Percentiles rank a stretch among this genome's conserved stretches.
Conservation (phyloP, 2,329 filamentous ascomycete genomes). For the Davidsoniella eucalypti region DNA sequence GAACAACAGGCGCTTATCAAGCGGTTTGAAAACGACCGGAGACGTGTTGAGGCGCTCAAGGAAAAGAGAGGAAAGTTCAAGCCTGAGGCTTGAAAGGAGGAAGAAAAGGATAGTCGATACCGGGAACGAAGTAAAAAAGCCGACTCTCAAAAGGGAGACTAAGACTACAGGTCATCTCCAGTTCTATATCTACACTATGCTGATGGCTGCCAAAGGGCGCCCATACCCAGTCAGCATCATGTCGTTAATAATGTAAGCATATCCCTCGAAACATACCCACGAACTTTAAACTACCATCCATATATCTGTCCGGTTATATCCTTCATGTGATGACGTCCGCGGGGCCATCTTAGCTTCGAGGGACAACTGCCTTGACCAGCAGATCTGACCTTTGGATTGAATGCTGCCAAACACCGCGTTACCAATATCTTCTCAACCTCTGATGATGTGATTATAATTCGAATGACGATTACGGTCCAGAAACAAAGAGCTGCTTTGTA, state of each 20-base stretch:
- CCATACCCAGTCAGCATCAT: too few relatives aligned
- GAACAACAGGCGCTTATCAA: slow-evolving; percentile 50
- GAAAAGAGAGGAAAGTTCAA: slow-evolving; percentile 47
- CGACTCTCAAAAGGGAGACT: too few relatives aligned
- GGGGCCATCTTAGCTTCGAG: slow-evolving; percentile 1
- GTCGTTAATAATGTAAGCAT: too few relatives aligned
- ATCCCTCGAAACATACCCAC: too few relatives aligned
- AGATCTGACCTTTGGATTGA: not conserved
- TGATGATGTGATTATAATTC: not conserved
- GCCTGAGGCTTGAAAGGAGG: slow-evolving; percentile 26
- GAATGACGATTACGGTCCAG: too few relatives aligned
- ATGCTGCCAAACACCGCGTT: slow-evolving; percentile 4
- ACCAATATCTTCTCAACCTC: slow-evolving; percentile 9
- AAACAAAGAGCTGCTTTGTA: too few relatives aligned
- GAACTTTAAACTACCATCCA: too few relatives aligned
- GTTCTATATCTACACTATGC: not conserved
- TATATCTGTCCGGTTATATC: too few relatives aligned
- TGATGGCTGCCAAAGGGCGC: not conserved
- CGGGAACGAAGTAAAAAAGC: not conserved
- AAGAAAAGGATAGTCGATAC: not conserved
- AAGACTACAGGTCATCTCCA: not conserved
- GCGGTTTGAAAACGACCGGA: slow-evolving; percentile 61
- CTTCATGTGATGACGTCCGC: slow-evolving; percentile 4
- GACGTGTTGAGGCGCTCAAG: slow-evolving; percentile 55
- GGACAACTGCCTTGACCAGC: slow-evolving; percentile 3